These are phyloP conservation scores for Bruguiera parviflora DNA, from an alignment of 345 rosid genomes.

Conservation along the genomic window DNA sequence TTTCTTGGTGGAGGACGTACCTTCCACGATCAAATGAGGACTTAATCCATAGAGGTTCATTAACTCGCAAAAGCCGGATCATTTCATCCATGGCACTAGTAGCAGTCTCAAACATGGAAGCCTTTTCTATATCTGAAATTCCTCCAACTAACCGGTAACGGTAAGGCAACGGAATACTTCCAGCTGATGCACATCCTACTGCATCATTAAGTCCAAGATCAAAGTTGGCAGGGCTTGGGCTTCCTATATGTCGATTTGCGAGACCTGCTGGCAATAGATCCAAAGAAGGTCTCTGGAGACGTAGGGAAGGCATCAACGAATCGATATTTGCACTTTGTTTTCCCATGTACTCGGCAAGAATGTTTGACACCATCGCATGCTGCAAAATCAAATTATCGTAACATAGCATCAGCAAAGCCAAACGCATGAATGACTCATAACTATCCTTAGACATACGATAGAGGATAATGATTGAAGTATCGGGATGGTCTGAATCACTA, in stretches of 20 bases:
- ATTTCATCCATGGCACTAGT: conserved; percentile 52
- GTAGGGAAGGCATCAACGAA: conserved; percentile 1
- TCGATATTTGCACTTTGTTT: conserved; percentile 25
- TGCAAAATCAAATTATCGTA: conserved; percentile 17
- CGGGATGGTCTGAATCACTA: conserved; percentile 7
- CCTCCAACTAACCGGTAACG: neutral
- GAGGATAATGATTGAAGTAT: too few species aligned
- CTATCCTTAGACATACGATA: neutral
- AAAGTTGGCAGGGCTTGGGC: too few species aligned
- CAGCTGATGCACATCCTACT: neutral
- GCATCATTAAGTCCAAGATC: conserved; percentile 2
- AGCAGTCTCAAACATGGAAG: conserved; percentile 38
- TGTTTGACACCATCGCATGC: conserved; percentile 37
- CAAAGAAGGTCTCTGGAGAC: conserved; percentile 4
- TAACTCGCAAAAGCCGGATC: conserved; percentile 30
- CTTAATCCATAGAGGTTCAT: conserved; percentile 58
- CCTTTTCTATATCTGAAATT: conserved; percentile 35
- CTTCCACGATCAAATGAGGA: conserved; percentile 29
- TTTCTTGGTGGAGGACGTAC: conserved; percentile 32
- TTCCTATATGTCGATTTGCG: conserved; percentile 4
- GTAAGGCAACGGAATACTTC: neutral
- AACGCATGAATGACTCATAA: neutral
- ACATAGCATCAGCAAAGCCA: too few species aligned
- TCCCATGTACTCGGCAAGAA: conserved; percentile 36
- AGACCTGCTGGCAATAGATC: conserved; percentile 6